phyloP scores from a whole-genome alignment of 2,329 filamentous ascomycete genomes.

The Microsporum audouinii region DNA sequence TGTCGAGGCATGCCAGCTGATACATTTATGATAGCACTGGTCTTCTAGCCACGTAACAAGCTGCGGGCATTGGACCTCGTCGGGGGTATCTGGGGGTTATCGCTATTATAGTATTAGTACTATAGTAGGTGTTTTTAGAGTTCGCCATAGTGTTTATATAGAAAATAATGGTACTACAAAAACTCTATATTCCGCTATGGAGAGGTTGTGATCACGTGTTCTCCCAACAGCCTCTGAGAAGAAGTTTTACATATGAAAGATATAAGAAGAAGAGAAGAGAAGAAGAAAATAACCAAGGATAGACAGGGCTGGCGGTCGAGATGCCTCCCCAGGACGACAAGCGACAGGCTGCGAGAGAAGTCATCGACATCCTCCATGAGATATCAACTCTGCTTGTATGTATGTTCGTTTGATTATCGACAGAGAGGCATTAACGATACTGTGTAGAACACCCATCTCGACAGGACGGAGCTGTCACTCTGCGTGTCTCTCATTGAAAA shows the following conservation, averaged over 20 bases:
- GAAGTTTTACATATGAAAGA: background rate
- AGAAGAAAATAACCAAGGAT: background rate
- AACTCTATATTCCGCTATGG: no score
- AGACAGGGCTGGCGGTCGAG: constrained; percentile 2
- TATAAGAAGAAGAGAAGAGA: background rate
- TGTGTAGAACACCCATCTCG: constrained; percentile 80
- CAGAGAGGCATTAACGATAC: background rate
- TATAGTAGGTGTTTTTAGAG: no score
- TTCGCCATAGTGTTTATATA: no score
- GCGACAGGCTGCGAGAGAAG: constrained; percentile 39
- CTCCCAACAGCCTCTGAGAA: background rate
- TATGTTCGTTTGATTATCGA: background rate
- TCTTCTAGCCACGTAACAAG: constrained; percentile 8
- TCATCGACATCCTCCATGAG: constrained; percentile 42
- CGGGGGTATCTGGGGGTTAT: no score
- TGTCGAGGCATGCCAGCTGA: background rate
- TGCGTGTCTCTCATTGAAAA: constrained; percentile 97
- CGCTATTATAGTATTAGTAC: no score
- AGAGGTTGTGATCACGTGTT: no score
- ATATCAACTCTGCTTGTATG: constrained; percentile 38
- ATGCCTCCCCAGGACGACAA: constrained; percentile 38
- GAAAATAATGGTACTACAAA: no score
- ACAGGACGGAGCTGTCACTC: constrained; percentile 79
- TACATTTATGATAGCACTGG: constrained; percentile 4
- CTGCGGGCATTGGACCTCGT: constrained; percentile 3